Percentiles rank a stretch among this genome's conserved stretches.
Conservation (phyloP, 2,329 filamentous ascomycete species). For the Ascochyta viciae-villosae region DNA sequence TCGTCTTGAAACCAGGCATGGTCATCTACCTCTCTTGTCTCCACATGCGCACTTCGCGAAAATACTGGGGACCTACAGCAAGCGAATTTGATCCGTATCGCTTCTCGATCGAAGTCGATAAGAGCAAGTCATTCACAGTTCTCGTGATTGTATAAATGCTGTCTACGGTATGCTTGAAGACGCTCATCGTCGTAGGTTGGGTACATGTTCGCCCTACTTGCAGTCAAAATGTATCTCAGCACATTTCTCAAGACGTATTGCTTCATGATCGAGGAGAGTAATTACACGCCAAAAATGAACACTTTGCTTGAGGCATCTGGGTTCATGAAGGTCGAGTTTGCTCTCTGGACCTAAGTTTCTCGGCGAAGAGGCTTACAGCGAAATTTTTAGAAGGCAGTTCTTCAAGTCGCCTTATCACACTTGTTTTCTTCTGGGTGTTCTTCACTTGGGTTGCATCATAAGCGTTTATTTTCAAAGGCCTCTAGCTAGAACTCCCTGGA, state of each 20-base stretch:
- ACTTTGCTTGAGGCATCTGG: slow-evolving; percentile 9
- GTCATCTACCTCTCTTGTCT: slow-evolving; percentile 9
- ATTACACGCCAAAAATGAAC: slow-evolving; percentile 1
- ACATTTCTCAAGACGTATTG: slow-evolving; percentile 2
- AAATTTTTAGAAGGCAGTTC: too few relatives aligned
- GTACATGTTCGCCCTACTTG: slow-evolving; percentile 5
- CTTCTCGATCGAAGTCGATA: background rate
- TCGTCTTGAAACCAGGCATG: slow-evolving; percentile 9
- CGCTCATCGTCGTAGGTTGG: background rate
- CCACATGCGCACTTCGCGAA: slow-evolving; percentile 6
- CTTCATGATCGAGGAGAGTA: background rate
- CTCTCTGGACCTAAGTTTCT: too few relatives aligned
- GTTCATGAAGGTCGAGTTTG: background rate
- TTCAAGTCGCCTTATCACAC: too few relatives aligned
- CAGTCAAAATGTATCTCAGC: slow-evolving; percentile 8
- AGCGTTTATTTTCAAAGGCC: too few relatives aligned
- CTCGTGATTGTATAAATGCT: slow-evolving; percentile 4
- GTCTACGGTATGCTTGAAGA: background rate
- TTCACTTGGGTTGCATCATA: too few relatives aligned
- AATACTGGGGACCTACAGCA: slow-evolving; percentile 1
- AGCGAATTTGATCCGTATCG: background rate
- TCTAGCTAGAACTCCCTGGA: too few relatives aligned
- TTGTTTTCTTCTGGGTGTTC: too few relatives aligned
- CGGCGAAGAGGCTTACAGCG: too few relatives aligned
- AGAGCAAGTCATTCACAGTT: slow-evolving; percentile 1